Base-by-base conservation (phyloP, 805 yeast species). In the Cyberlindnera veronae region DNA sequence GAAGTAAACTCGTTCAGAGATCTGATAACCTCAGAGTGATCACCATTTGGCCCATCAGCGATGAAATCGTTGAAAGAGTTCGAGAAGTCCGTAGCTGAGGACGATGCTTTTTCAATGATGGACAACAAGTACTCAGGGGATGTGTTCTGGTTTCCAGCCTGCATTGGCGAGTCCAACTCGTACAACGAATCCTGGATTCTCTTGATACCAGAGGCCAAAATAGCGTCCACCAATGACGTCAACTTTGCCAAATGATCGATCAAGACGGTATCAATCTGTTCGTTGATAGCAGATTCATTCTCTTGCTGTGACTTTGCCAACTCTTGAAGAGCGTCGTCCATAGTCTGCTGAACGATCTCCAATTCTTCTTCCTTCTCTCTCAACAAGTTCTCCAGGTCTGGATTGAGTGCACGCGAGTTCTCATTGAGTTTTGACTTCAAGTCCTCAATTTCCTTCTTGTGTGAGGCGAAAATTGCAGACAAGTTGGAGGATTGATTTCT, bases 81-180 rank as follows among this genome's bases (percentile, higher is more conserved):
- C 5, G 95, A 84, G 61, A 89, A 86, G 29, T 83, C 90, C 6
- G 90, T 85, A 0, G 90, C 88, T 13, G 76, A 66, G 29, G 79
- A 75, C 0, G 87, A 76, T 15, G 83, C 73, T 48, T 80, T 74
- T 56, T 89, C 96, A 46, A 81, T 67, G 29, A 85, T 66, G 0
- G 91, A 80, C 26, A 81, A 65, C 17, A 83, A 61, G 51, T 76
- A 81, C 48, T 76, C 80, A 3, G 91, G 85, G 0, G 91, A 76
- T 2, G 93, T 72, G 57, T 79, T 80, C 49, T 79, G 77, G 57
- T 84, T 85, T 40, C 93, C 93, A 4, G 88, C 86, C 61, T 84
- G 87, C 77, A 83, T 76, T 22, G 93, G 86, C 5, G 90, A 81
- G 40, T 79, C 81, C 45, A 86, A 67, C 52, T 81, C 88, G 54